Conservation (phyloP, 345 rosid species). For the Gossypium sturtianum region DNA sequence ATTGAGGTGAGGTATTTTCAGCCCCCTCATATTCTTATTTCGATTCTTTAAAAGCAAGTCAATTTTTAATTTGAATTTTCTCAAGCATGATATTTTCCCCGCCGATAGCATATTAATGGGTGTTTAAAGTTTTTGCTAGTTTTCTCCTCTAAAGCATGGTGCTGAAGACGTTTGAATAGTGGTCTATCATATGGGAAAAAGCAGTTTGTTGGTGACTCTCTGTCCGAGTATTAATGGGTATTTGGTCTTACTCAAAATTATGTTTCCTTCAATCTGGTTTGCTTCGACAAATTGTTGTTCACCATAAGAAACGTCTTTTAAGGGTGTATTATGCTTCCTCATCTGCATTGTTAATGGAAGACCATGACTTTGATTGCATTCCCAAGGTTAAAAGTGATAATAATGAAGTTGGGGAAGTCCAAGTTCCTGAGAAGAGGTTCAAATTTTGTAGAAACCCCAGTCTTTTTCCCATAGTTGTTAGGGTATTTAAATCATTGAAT, state of each 20-base stretch:
- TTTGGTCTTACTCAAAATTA: conserved; percentile 11
- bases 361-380: background rate
- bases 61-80: background rate
- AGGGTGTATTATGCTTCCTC: background rate
- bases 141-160: conserved; percentile 3
- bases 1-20: background rate
- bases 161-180: background rate
- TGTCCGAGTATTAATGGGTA: conserved; percentile 23
- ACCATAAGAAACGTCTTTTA: background rate
- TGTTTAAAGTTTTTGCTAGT: background rate
- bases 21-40: background rate
- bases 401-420: conserved; percentile 9
- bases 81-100: background rate
- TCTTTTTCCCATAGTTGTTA: conserved; percentile 28
- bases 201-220: background rate
- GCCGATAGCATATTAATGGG: background rate
- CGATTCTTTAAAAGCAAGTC: background rate
- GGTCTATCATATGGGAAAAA: background rate
- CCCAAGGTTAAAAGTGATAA: background rate
- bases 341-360: background rate
- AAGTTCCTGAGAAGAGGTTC: background rate
- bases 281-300: background rate
- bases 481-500: conserved; percentile 40
- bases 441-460: background rate
- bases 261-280: conserved; percentile 10